A percentile compares a stretch with the other conserved stretches of the same genome.
These are phyloP conservation scores for Thymus quinquecostatus DNA, from an alignment of 257 asterid genomes.

Conservation along the genomic window DNA sequence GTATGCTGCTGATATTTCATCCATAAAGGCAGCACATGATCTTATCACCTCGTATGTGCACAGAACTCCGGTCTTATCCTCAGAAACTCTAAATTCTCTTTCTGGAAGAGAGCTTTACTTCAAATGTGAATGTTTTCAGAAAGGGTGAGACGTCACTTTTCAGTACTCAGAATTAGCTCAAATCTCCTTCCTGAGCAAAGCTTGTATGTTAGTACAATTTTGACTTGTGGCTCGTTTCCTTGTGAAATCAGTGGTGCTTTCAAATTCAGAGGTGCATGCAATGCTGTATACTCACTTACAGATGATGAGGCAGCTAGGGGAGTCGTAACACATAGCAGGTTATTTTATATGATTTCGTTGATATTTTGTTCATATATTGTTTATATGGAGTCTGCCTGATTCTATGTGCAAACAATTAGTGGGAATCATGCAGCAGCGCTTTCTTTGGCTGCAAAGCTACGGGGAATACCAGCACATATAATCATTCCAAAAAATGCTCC, in stretches of 20 bases:
- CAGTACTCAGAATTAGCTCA: neutral
- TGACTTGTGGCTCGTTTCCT: neutral
- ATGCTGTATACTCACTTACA: constrained; percentile 86
- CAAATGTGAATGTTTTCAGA: constrained; percentile 93
- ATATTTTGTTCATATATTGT: constrained; percentile 5
- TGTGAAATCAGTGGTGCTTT: constrained; percentile 76
- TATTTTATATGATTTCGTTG: constrained; percentile 13
- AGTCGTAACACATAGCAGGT: constrained; percentile 97
- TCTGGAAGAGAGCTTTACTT: constrained; percentile 75
- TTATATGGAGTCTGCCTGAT: constrained; percentile 37
- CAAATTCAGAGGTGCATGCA: constrained; percentile 94
- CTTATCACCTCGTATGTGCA: constrained; percentile 59
- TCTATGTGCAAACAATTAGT: constrained; percentile 41
- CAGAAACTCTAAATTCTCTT: constrained; percentile 71
- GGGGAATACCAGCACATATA: constrained; percentile 88
- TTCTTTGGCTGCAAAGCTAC: constrained; percentile 86
- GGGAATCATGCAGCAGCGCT: constrained; percentile 99
- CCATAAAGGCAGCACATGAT: constrained; percentile 69
- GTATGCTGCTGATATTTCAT: constrained; percentile 82
- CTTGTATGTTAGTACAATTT: neutral
- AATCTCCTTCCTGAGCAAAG: neutral
- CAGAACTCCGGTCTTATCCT: constrained; percentile 75
- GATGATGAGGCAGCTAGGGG: constrained; percentile 80
- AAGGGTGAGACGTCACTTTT: constrained; percentile 80
- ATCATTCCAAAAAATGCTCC: constrained; percentile 88